These are phyloP conservation scores for Starmerella gropengiesseri DNA, from an alignment of 805 yeast species.

Conservation along the genomic window DNA sequence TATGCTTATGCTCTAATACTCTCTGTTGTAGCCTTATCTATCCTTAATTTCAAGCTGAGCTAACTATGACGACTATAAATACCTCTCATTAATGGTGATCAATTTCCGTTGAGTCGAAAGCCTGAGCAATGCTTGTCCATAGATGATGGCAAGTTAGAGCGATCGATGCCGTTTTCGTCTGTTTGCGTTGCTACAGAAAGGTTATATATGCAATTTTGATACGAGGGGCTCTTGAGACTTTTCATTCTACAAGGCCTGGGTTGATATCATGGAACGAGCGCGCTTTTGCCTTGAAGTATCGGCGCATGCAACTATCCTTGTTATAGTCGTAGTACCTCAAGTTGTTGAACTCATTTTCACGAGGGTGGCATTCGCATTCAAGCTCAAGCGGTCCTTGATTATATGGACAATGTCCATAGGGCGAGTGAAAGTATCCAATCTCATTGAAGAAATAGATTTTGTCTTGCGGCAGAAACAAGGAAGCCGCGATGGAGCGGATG, in stretches of 20 bases:
- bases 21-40: too few species aligned
- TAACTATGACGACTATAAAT: too few species aligned
- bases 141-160: too few species aligned
- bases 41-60: too few species aligned
- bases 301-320: conserved; percentile 22
- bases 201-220: too few species aligned
- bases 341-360: conserved; percentile 12
- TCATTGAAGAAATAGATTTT: conserved; percentile 70
- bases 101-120: too few species aligned
- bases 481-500: conserved; percentile 74
- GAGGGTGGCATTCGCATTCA: conserved; percentile 47
- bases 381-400: conserved; percentile 35
- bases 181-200: too few species aligned
- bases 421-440: conserved; percentile 58
- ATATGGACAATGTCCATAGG: conserved; percentile 66
- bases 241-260: conserved; percentile 7
- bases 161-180: too few species aligned
- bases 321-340: conserved; percentile 19
- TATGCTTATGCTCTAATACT: too few species aligned
- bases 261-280: conserved; percentile 16
- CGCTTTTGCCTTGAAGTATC: conserved; percentile 21
- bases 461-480: conserved; percentile 60
- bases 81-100: too few species aligned
- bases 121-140: too few species aligned
- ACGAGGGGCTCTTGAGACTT: too few species aligned